Percentiles rank a stretch among this genome's conserved stretches.
phyloP scores from a whole-genome alignment of 306 rosid species.

The Rubus parviflorus region DNA sequence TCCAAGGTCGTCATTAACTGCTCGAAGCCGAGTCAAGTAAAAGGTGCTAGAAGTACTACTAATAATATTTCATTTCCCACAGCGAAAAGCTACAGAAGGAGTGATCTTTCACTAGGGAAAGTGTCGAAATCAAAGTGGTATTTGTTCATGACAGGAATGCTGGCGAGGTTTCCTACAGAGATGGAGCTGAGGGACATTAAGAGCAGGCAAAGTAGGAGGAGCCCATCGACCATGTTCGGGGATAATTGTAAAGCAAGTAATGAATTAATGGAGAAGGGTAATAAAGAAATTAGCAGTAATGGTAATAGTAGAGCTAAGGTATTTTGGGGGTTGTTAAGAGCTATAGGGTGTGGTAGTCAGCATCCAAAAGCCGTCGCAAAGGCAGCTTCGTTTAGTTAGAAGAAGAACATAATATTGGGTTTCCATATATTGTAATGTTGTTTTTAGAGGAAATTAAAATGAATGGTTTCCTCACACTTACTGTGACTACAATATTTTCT shows the following conservation, averaged over 20 bases:
- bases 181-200: slow-evolving; percentile 66
- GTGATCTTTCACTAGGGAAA: slow-evolving; percentile 28
- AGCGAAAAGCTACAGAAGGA: not conserved
- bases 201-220: slow-evolving; percentile 49
- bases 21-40: not conserved
- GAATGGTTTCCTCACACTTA: too few relatives aligned
- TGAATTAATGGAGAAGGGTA: not conserved
- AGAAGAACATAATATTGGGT: not conserved
- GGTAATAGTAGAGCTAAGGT: slow-evolving; percentile 27
- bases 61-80: not conserved
- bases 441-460: not conserved
- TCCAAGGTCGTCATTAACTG: not conserved
- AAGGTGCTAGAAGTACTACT: not conserved
- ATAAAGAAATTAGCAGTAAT: not conserved
- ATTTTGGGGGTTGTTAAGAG: slow-evolving; percentile 42
- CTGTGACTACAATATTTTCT: too few relatives aligned
- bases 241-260: slow-evolving; percentile 16
- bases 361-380: slow-evolving; percentile 36
- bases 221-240: slow-evolving; percentile 31
- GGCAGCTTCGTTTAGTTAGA: slow-evolving; percentile 25
- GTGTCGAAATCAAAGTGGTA: slow-evolving; percentile 65
- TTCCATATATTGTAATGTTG: not conserved
- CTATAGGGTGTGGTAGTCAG: slow-evolving; percentile 34
- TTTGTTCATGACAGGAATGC: slow-evolving; percentile 61
- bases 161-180: slow-evolving; percentile 39